These are phyloP conservation scores for Irpex lacteus DNA, from an alignment of 1,284 basidiomycete species.

Conservation along the genomic window DNA sequence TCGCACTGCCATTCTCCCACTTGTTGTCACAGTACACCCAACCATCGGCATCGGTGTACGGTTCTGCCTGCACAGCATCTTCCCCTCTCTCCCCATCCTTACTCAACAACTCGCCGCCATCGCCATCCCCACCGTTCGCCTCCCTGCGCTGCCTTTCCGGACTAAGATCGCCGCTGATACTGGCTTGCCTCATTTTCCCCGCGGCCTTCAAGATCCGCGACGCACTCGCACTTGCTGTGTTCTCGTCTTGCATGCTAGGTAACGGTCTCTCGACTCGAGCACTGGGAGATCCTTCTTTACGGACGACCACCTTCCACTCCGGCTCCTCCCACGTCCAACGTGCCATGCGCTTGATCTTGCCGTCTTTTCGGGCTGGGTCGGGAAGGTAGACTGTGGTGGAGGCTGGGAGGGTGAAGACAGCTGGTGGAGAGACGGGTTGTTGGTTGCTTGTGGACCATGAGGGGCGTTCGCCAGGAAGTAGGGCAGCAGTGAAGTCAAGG, in stretches of 20 bases:
- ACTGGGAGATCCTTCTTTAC: slow-evolving; percentile 45
- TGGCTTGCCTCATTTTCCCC: slow-evolving; percentile 43
- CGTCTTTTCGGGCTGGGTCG: slow-evolving; percentile 41
- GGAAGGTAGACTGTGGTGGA: slow-evolving; percentile 54
- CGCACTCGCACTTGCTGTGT: slow-evolving; percentile 27
- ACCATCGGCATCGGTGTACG: slow-evolving; percentile 80
- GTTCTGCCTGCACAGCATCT: slow-evolving; percentile 34
- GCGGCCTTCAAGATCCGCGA: slow-evolving; percentile 43
- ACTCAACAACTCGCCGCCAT: slow-evolving; percentile 14
- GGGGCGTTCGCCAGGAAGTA: slow-evolving; percentile 87
- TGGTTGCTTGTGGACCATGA: slow-evolving; percentile 76
- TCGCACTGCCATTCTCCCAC: slow-evolving; percentile 80
- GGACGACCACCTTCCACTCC: slow-evolving; percentile 79
- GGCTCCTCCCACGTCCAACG: slow-evolving; percentile 85
- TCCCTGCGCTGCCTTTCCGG: slow-evolving; percentile 24
- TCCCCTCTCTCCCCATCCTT: slow-evolving; percentile 13
- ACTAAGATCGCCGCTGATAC: slow-evolving; percentile 20
- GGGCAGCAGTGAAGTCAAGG: slow-evolving; percentile 89
- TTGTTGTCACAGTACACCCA: slow-evolving; percentile 97
- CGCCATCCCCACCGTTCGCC: slow-evolving; percentile 10
- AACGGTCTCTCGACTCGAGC: slow-evolving; percentile 59
- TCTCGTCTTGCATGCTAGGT: slow-evolving; percentile 51
- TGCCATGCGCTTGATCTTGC: slow-evolving; percentile 61
- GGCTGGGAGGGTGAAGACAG: slow-evolving; percentile 55
- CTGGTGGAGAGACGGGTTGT: slow-evolving; percentile 61